Conservation (phyloP, 257 asterid genomes). For the Solanum chiquidenum region DNA sequence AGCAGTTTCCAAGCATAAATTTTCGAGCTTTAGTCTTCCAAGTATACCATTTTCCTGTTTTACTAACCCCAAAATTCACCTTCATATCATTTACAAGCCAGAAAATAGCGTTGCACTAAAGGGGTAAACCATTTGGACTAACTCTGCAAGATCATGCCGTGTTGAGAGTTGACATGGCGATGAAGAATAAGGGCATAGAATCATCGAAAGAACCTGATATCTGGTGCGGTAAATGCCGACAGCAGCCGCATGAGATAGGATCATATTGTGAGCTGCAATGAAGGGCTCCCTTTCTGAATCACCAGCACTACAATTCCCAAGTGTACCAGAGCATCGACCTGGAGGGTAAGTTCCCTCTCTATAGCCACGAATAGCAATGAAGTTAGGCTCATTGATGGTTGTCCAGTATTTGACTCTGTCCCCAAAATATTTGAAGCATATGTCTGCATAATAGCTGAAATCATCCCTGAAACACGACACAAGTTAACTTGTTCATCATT, state of each 20-base stretch:
- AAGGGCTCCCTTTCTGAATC: slow-evolving; percentile 4
- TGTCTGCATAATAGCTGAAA: slow-evolving; percentile 39
- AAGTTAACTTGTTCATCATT: not conserved
- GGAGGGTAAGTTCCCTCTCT: slow-evolving; percentile 46
- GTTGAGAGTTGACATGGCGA: not conserved
- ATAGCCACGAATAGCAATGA: slow-evolving; percentile 38
- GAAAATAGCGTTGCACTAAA: not conserved
- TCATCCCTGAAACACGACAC: slow-evolving; percentile 36
- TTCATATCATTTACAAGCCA: not conserved
- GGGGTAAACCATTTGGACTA: not conserved
- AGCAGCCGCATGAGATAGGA: slow-evolving; percentile 15
- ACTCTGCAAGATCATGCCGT: not conserved
- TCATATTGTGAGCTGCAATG: too few species aligned
- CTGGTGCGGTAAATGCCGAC: slow-evolving; percentile 27
- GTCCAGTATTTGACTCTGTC: slow-evolving; percentile 58
- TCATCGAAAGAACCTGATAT: slow-evolving; percentile 29
- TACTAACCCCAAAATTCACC: not conserved
- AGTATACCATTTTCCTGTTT: not conserved
- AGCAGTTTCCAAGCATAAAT: not conserved
- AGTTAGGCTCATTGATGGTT: slow-evolving; percentile 59
- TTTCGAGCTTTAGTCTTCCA: not conserved
- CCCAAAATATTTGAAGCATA: slow-evolving; percentile 52
- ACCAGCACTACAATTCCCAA: slow-evolving; percentile 43
- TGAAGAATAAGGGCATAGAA: not conserved
- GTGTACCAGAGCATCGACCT: slow-evolving; percentile 32